phyloP scores from a whole-genome alignment of 2,329 filamentous ascomycete genomes.

The Myriosclerotinia curreyana region DNA sequence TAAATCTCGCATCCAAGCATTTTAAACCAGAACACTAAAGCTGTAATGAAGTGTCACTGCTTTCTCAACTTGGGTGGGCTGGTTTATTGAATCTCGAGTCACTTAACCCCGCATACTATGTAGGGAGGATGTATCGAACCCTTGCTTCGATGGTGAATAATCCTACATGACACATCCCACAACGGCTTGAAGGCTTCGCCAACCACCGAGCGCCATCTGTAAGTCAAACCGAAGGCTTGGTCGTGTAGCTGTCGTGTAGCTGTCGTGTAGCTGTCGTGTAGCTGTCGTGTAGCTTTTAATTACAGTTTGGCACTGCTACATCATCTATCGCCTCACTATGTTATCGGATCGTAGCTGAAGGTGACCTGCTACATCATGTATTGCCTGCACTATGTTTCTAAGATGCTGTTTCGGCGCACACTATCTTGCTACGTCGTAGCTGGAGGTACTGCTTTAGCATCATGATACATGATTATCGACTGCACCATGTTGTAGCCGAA shows the following conservation, averaged over 20 bases:
- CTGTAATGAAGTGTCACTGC: slow-evolving; percentile 7
- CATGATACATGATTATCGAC: no score
- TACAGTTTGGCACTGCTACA: background rate
- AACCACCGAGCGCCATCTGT: background rate
- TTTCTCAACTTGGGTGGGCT: background rate
- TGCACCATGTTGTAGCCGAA: background rate
- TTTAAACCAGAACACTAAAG: background rate
- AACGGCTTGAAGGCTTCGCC: background rate
- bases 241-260: background rate
- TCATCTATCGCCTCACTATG: background rate
- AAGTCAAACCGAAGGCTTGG: no score
- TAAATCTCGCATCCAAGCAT: background rate
- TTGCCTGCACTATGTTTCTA: no score
- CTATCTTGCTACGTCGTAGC: no score
- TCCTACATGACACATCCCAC: background rate
- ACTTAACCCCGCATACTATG: background rate
- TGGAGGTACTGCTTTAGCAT: background rate
- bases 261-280: background rate
- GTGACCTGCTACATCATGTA: no score
- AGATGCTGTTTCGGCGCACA: no score
- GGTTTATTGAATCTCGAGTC: background rate
- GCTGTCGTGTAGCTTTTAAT: background rate
- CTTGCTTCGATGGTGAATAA: background rate
- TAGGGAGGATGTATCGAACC: background rate
- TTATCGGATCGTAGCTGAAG: no score